These are phyloP conservation scores for Verbascum thapsus DNA, from an alignment of 257 asterid genomes.

Conservation along the genomic window DNA sequence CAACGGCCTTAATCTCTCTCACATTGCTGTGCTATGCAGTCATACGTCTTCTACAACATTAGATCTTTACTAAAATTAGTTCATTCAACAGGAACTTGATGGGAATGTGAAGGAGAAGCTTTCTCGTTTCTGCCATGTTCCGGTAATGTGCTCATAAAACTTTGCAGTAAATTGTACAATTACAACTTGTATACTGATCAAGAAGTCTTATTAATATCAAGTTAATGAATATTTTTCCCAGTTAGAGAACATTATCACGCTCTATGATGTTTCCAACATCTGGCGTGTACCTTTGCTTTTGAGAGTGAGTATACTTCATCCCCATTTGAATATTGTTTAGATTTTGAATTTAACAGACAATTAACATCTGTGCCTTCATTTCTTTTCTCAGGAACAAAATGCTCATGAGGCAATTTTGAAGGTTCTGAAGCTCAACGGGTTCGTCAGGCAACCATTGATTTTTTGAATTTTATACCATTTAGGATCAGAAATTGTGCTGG, in stretches of 20 bases:
- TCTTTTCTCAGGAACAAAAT: constrained; percentile 69
- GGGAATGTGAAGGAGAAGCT: constrained; percentile 73
- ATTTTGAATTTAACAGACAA: constrained; percentile 9
- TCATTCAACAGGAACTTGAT: constrained; percentile 65
- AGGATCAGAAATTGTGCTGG: constrained; percentile 19
- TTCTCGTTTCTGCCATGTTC: constrained; percentile 85
- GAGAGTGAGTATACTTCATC: constrained; percentile 46
- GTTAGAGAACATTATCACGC: constrained; percentile 70
- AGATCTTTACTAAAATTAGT: constrained; percentile 24
- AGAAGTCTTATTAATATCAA: constrained; percentile 7
- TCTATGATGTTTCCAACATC: constrained; percentile 84
- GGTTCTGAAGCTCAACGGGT: constrained; percentile 74
- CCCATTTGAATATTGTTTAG: constrained; percentile 17
- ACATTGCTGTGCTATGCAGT: background rate
- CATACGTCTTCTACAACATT: background rate
- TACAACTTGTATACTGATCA: constrained; percentile 25
- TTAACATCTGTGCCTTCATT: constrained; percentile 17
- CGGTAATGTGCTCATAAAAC: constrained; percentile 43
- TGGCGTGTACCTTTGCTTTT: constrained; percentile 91
- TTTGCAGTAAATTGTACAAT: constrained; percentile 4
- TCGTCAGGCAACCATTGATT: constrained; percentile 35
- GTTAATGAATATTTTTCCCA: constrained; percentile 35
- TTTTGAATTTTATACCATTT: constrained; percentile 10
- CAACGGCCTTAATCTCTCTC: background rate
- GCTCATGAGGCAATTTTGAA: constrained; percentile 90